Conservation (phyloP, 768 basidiomycete species). For the Royoungia palumana region DNA sequence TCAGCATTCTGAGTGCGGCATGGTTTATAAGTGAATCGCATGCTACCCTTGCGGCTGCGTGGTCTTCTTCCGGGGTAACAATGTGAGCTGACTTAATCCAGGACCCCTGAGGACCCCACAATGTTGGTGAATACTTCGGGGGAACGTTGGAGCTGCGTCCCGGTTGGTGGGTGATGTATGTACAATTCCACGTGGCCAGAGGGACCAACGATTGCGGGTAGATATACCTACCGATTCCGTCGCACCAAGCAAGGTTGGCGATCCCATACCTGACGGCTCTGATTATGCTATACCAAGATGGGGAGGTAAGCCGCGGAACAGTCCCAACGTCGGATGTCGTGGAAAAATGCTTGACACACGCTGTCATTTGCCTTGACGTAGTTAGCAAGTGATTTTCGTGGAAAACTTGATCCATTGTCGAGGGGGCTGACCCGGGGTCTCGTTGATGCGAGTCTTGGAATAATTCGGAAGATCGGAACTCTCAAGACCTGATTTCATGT, state of each 20-base stretch:
- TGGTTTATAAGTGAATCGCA: constrained; percentile 27
- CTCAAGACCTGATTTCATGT: constrained; percentile 11
- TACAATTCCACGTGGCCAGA: constrained; percentile 18
- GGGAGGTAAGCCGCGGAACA: not conserved
- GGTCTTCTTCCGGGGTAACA: constrained; percentile 26
- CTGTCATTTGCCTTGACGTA: not conserved
- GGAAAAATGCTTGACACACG: constrained; percentile 5
- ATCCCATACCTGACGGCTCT: not conserved
- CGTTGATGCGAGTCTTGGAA: constrained; percentile 9
- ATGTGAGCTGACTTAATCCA: constrained; percentile 9
- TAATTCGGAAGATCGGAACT: constrained; percentile 22
- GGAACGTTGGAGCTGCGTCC: constrained; percentile 2
- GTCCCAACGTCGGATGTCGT: not conserved
- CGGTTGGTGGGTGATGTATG: constrained; percentile 3
- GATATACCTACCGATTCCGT: constrained; percentile 7
- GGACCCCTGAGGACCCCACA: constrained; percentile 20
- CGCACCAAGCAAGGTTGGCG: not conserved
- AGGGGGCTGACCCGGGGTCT: constrained; percentile 19
- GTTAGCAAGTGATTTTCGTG: not conserved
- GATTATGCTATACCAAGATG: not conserved
- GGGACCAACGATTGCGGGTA: constrained; percentile 1
- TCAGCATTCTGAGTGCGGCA: constrained; percentile 8
- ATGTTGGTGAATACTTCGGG: constrained; percentile 5
- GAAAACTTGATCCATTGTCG: not conserved
- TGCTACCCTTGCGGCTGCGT: constrained; percentile 27